Conservation (phyloP, 2,329 filamentous ascomycete species). For the Fusarium sp. region DNA sequence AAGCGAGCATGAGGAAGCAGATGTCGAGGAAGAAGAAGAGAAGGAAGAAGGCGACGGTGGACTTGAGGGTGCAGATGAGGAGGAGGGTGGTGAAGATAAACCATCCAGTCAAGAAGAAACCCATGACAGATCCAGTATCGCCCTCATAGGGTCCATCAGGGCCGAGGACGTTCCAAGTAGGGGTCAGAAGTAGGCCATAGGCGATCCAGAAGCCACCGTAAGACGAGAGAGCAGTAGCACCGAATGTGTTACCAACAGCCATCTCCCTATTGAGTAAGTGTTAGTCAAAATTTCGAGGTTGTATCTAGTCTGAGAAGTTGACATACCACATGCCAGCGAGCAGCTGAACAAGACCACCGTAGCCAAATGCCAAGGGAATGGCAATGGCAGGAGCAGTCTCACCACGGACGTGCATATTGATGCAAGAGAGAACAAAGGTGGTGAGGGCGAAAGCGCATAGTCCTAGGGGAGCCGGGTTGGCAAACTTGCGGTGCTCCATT, state of each 20-base stretch:
- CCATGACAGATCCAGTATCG: slow-evolving; percentile 68
- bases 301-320: not conserved
- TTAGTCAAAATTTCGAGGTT: slow-evolving; percentile 9
- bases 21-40: slow-evolving; percentile 84
- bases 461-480: slow-evolving; percentile 83
- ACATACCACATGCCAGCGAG: slow-evolving; percentile 88
- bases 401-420: slow-evolving; percentile 76
- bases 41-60: slow-evolving; percentile 81
- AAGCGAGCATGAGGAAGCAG: slow-evolving; percentile 78
- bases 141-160: slow-evolving; percentile 59
- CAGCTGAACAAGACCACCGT: slow-evolving; percentile 80
- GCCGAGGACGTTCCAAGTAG: slow-evolving; percentile 69
- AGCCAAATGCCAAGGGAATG: slow-evolving; percentile 76
- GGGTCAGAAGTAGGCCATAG: slow-evolving; percentile 79
- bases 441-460: slow-evolving; percentile 84
- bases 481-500: slow-evolving; percentile 76
- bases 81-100: slow-evolving; percentile 86
- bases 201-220: slow-evolving; percentile 89
- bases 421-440: slow-evolving; percentile 80
- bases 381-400: slow-evolving; percentile 74
- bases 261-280: slow-evolving; percentile 73
- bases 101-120: slow-evolving; percentile 83
- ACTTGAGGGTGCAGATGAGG: slow-evolving; percentile 79
- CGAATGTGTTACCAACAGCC: slow-evolving; percentile 88
- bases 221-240: slow-evolving; percentile 83